A percentile compares a stretch with the other conserved stretches of the same genome.
Conservation (phyloP, 768 basidiomycete species). For the Leucocoprinus birnbaumii region DNA sequence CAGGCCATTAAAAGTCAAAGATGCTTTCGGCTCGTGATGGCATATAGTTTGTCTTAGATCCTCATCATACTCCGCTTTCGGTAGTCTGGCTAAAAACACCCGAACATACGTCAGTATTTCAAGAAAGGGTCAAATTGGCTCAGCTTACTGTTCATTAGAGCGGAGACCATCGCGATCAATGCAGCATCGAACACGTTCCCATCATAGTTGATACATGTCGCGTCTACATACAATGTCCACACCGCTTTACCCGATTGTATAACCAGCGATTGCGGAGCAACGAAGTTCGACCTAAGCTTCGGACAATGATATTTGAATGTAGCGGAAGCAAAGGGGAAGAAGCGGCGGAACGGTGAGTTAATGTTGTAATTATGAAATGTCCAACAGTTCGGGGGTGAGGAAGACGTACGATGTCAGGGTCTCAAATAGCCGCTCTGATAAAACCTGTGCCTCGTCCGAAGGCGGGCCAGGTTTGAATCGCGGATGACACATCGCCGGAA, state of each 20-base stretch:
- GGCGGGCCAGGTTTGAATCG: constrained; percentile 96
- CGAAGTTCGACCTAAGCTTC: constrained; percentile 51
- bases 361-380: background rate
- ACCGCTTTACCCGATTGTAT: constrained; percentile 79
- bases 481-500: constrained; percentile 90
- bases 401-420: constrained; percentile 64
- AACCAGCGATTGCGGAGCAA: constrained; percentile 68
- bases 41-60: constrained; percentile 65
- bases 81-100: constrained; percentile 55
- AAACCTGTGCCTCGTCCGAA: constrained; percentile 87
- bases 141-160: constrained; percentile 76
- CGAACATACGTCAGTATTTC: background rate
- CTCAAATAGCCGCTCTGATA: constrained; percentile 82
- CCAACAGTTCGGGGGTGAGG: background rate
- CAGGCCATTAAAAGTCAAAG: constrained; percentile 34
- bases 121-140: background rate
- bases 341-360: background rate
- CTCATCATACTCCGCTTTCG: constrained; percentile 67
- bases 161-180: constrained; percentile 82
- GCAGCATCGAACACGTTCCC: constrained; percentile 94
- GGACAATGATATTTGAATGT: too few species aligned
- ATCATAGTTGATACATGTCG: constrained; percentile 95
- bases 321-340: background rate
- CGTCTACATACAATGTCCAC: constrained; percentile 95
- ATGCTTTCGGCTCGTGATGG: constrained; percentile 35